Evolutionary conservation across 1,284 basidiomycete species (phyloP), one percentile per base, ranked within the genome.

Genomic region (Rhodotorula sp.): DNA sequence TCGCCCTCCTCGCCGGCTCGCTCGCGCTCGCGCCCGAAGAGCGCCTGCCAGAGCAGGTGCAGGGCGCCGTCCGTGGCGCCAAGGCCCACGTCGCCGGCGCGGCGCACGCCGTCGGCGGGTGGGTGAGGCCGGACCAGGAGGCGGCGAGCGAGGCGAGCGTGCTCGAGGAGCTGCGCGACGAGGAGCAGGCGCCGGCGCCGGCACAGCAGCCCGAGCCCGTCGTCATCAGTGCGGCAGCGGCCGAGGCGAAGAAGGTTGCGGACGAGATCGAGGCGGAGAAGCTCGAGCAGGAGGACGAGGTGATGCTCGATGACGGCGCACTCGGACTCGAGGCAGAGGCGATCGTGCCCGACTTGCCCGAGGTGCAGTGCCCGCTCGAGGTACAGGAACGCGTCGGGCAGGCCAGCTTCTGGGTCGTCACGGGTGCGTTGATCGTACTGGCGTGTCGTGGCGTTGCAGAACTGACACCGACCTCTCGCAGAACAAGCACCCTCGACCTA

Each of bases 341-440:
- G 23, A 16, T 49, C 13, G 16, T 48, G 34, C 45, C 34, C 27
- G 55, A 62, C 48, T 27, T 27, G 23, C 45, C 68, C 25, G 42
- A 44, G 14, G 45, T 46, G 5, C 56, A 49, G 14, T 70, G 69
- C 52, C 34, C 64, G 12, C 44, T 46, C 19, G 61, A 54, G n/a
- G 9, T 61, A 1, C 54, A 50, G 55, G 53, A 8, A 34, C n/a
- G 16, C 41, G 1, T 67, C 12, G 62, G 48, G 7, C 41, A 57
- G 10, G 27, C 69, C 0, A 7, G 2, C 8, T 71, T 71, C 42
- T 71, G 69, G 69, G 49, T 25, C 5, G 57, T 71, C 12, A 52
- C 27, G 19, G 19, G 64, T 50, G 45, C 58, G 55, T 46, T n/a
- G 14, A 25, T 0, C 0, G 4, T 25, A 8, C 21, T 9, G 1